These are phyloP conservation scores for Trichopus zeylanicus DNA, from an alignment of 116 monocot species.

Conservation along the genomic window DNA sequence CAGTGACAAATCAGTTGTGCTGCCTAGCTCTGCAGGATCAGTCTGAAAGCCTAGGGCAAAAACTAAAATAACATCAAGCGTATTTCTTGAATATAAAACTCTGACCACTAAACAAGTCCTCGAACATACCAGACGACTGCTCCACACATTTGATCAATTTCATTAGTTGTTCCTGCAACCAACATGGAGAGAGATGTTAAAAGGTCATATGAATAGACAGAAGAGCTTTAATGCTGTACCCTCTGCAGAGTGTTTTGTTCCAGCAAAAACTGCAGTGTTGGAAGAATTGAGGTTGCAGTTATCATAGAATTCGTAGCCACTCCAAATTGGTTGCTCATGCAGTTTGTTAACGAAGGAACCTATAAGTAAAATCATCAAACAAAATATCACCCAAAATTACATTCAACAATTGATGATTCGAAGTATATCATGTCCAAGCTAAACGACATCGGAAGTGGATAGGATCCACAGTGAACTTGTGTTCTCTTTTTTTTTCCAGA, in stretches of 20 bases:
- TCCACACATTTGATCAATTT: constrained; percentile 52
- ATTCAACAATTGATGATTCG: too few relatives aligned
- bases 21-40: constrained; percentile 10
- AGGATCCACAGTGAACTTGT: too few relatives aligned
- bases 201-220: neutral
- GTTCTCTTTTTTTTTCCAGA: too few relatives aligned
- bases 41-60: constrained; percentile 8
- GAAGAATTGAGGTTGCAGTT: constrained; percentile 23
- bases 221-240: constrained; percentile 18
- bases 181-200: neutral
- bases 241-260: constrained; percentile 58
- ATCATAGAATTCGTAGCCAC: constrained; percentile 14
- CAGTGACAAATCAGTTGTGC: constrained; percentile 15
- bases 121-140: constrained; percentile 34
- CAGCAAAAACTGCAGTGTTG: constrained; percentile 42
- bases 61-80: neutral
- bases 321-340: constrained; percentile 12
- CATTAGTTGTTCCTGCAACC: constrained; percentile 47
- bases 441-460: too few relatives aligned
- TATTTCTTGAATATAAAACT: neutral
- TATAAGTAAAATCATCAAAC: constrained; percentile 11
- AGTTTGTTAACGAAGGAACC: constrained; percentile 23
- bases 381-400: too few relatives aligned
- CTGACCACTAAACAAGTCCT: constrained; percentile 3
- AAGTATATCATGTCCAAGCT: too few relatives aligned